phyloP scores from a whole-genome alignment of 1,284 basidiomycete species.

The Rhodotorula sp. region DNA sequence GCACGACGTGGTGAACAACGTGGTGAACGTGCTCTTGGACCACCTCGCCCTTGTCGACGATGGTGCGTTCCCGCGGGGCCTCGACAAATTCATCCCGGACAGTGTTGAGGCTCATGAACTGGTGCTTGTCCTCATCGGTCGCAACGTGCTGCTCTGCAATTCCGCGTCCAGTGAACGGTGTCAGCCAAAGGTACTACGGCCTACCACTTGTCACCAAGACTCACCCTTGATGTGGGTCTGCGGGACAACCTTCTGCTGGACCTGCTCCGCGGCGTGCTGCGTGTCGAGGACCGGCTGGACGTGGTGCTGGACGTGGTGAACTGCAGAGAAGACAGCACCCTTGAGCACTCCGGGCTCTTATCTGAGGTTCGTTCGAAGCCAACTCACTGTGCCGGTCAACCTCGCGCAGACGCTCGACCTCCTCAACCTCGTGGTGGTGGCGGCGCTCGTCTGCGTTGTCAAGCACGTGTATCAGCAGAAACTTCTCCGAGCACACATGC shows the following conservation, averaged over 20 bases:
- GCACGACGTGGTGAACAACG: constrained; percentile 50
- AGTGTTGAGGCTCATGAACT: constrained; percentile 46
- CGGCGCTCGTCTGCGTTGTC: constrained; percentile 36
- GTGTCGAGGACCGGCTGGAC: constrained; percentile 48
- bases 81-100: constrained; percentile 42
- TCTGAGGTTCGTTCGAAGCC: too few species aligned
- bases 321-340: not conserved
- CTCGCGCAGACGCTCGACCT: constrained; percentile 48
- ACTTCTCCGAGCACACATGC: not conserved
- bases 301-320: constrained; percentile 43
- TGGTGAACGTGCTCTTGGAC: constrained; percentile 33
- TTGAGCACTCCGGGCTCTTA: too few species aligned
- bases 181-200: too few species aligned
- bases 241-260: constrained; percentile 44
- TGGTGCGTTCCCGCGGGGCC: constrained; percentile 42
- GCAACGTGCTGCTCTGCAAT: constrained; percentile 33
- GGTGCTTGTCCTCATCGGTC: constrained; percentile 48
- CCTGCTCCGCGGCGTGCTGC: constrained; percentile 46
- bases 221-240: constrained; percentile 41
- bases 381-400: constrained; percentile 45
- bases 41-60: constrained; percentile 48
- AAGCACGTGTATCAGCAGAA: not conserved
- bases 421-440: constrained; percentile 49
- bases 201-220: too few species aligned
- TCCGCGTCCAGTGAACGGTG: not conserved